Evolutionary conservation across 768 basidiomycete genomes (phyloP), one percentile per base, ranked within the genome.

Genomic region (Phanerodontia chrysosporium): DNA sequence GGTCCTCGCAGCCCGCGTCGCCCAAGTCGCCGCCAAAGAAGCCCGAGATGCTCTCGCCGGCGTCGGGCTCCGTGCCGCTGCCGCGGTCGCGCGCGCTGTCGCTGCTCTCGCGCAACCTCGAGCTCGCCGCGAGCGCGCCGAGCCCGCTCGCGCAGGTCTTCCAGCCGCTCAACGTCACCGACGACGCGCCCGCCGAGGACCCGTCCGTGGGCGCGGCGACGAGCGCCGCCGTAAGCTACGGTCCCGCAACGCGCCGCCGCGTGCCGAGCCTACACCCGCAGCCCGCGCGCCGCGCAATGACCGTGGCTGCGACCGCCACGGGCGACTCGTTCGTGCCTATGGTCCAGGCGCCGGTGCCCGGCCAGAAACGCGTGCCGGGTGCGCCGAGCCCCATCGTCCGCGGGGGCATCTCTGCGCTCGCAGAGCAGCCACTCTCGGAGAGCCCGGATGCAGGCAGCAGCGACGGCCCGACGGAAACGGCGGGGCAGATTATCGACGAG

Each of bases 61-160:
- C 61, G 30, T 49, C 54, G 28, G 54, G 45, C 28, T 59, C 65
- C 52, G 55, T 63, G 42, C 61, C 57, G 39, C 57, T 60, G n/a
- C 61, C 62, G 32, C 75, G 82, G 48, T 62, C 68, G 13, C 78
- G 83, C 28, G 56, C 82, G 5, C 74, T 75, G 57, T 82, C 84
- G 2, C 56, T 78, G 4, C 60, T 83, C 49, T 71, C 66, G 36
- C 78, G 76, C 21, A 73, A 72, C 21, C 64, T 67, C 3, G 77
- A 78, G 22, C 60, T 66, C 18, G 64, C 71, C 1, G 78, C 79
- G 18, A 76, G 71, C 51, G 74, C 76, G 29, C 67, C 76, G 9
- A 87, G 86, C 66, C 90, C 91, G 16, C 77, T 92, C 2, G 88
- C 88, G 1, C 88, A 90, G 67, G 75, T 90, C 14, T 92, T 82